Evolutionary conservation across 371 early-diverging fungal genomes (phyloP), one percentile per base, ranked within the genome.

Genomic region (Mortierella sp.): DNA sequence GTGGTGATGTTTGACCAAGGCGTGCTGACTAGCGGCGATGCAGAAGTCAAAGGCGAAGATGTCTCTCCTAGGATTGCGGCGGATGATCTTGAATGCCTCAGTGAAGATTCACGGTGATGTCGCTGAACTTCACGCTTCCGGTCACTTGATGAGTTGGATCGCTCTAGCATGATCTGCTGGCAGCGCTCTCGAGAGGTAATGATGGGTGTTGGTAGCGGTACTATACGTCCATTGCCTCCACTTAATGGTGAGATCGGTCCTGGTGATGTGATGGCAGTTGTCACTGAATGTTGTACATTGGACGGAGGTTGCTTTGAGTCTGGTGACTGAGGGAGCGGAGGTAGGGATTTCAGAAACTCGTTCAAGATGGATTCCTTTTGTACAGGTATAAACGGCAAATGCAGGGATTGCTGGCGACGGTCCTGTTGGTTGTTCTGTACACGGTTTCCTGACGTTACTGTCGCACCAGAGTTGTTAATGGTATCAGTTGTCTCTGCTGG

Each of bases 111-210:
- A 11, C 30, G 62, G n/a, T 22, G 24, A 32, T 39, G 66, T 26
- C 47, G 61, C 26, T 24, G 28, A 26, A 16, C 18, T 18, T 14
- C 52, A 5, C 54, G 54, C 11, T 32, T 20, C 14, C 35, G 18
- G 24, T 45, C 6, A 26, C 24, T 40, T 24, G 26, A 26, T 32
- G 24, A 20, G 18, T 45, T 40, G 20, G 20, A 16, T 45, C 18
- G 37, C 10, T 60, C 45, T 24, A 57, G 54, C 16, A 58, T 40
- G n/a, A 57, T 52, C 35, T 76, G 66, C 24, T 39, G 67, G 35
- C 54, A 70, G 6, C 43, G 37, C 43, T 72, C 68, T 14, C 59
- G 57, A 5, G 77, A 72, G 5, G 77, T 77, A 28, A 77, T 60
- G 18, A 77, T 67, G 14, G 77, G 68, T 4, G 72, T 22, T 26